phyloP scores from a whole-genome alignment of 805 yeast species.

The Kluyveromyces siamensis region DNA sequence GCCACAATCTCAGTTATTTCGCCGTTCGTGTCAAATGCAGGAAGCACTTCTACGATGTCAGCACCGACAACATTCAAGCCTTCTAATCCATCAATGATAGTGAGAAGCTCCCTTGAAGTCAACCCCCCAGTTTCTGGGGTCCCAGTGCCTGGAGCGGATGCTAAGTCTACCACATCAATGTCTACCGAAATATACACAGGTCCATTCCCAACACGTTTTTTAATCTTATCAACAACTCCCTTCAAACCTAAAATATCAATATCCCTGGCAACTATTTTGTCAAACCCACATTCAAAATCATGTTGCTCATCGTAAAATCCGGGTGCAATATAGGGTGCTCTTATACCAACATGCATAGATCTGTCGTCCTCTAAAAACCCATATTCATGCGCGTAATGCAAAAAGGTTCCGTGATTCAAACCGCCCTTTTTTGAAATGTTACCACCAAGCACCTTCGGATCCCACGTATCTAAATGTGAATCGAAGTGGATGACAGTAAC shows the following conservation, averaged over 20 bases:
- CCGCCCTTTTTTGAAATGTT: slow-evolving; percentile 44
- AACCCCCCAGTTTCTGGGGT: slow-evolving; percentile 65
- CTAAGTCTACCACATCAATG: slow-evolving; percentile 56
- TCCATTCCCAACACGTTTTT: slow-evolving; percentile 25
- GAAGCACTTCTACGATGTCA: slow-evolving; percentile 62
- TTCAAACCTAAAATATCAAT: slow-evolving; percentile 33
- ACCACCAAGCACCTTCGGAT: slow-evolving; percentile 51
- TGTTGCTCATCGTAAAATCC: slow-evolving; percentile 38
- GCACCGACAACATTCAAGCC: slow-evolving; percentile 55
- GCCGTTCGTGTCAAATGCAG: slow-evolving; percentile 50
- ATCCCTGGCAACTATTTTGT: slow-evolving; percentile 36
- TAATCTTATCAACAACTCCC: slow-evolving; percentile 29
- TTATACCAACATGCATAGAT: slow-evolving; percentile 50
- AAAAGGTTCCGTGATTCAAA: slow-evolving; percentile 57
- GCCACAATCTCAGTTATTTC: slow-evolving; percentile 54
- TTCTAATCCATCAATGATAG: slow-evolving; percentile 46
- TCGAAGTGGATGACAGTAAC: slow-evolving; percentile 55
- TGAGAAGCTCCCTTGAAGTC: slow-evolving; percentile 48
- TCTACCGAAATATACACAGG: slow-evolving; percentile 38
- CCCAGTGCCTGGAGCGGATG: slow-evolving; percentile 60
- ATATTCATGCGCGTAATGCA: slow-evolving; percentile 57
- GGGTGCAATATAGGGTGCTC: slow-evolving; percentile 46
- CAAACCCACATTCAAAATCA: slow-evolving; percentile 40
- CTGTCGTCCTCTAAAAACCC: slow-evolving; percentile 41
- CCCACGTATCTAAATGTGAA: slow-evolving; percentile 62